Conservation (phyloP, 345 rosid genomes). For the Lenwebbia sp. region DNA sequence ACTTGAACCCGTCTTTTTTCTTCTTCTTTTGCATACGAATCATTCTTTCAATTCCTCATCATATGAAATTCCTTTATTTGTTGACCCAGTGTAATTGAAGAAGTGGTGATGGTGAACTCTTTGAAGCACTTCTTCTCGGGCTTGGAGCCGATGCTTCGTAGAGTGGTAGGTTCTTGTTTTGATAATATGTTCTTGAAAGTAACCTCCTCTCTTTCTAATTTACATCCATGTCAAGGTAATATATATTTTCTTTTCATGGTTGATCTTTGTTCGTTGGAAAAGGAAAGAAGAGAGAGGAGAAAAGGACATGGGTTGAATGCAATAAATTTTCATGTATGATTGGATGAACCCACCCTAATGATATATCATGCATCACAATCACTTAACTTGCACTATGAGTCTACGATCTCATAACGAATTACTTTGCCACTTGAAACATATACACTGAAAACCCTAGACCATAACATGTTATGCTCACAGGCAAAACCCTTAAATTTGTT, state of each 20-base stretch:
- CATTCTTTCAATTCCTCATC: background rate
- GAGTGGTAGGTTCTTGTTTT: slow-evolving; percentile 43
- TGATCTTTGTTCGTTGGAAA: background rate
- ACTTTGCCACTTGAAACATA: background rate
- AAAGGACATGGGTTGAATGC: background rate
- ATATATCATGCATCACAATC: background rate
- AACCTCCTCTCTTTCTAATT: background rate
- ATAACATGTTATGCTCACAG: background rate
- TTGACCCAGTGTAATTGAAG: slow-evolving; percentile 42
- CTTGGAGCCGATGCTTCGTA: slow-evolving; percentile 73
- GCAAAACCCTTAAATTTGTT: background rate
- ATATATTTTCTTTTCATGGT: background rate
- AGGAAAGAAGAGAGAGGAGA: background rate
- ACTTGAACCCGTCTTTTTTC: background rate
- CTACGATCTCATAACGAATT: background rate
- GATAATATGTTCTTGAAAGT: background rate
- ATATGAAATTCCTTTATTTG: background rate
- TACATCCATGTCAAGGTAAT: background rate
- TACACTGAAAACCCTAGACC: background rate
- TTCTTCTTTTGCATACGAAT: background rate
- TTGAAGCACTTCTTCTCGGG: slow-evolving; percentile 31
- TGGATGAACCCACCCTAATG: background rate
- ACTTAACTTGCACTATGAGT: background rate
- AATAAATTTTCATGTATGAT: background rate
- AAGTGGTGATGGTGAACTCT: slow-evolving; percentile 38